Percentiles rank a stretch among this genome's conserved stretches.
Evolutionary conservation across 352 stramenopile genomes (phyloP).

Genomic region (Phytophthora fragariaefolia): DNA sequence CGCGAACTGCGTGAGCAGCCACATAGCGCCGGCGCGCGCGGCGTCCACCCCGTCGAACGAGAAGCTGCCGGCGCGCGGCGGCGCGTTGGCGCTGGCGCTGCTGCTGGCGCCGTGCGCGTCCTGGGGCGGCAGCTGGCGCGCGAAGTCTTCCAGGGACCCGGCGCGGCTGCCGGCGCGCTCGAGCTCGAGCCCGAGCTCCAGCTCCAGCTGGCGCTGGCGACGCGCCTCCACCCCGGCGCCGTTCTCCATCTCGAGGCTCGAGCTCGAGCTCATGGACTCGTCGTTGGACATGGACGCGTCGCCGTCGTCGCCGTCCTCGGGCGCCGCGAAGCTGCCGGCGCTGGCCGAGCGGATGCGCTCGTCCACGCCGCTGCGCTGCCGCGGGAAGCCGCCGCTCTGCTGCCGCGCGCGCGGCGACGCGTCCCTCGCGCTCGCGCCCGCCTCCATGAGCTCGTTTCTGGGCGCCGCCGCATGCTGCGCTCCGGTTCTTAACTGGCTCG

Average conservation of each 20-base stretch:
- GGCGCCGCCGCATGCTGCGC: no score
- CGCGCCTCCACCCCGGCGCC: constrained; percentile 1
- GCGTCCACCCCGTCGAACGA: constrained; percentile 37
- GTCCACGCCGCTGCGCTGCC: constrained; percentile 17
- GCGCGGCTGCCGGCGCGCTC: constrained; percentile 2
- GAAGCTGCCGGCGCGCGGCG: constrained; percentile 22
- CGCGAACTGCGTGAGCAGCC: constrained; percentile 57
- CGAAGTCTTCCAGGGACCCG: constrained; percentile 41
- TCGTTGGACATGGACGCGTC: constrained; percentile 68
- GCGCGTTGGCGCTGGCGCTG: not conserved
- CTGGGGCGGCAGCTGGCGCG: constrained; percentile 38
- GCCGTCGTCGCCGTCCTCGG: constrained; percentile 30
- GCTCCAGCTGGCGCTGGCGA: constrained; percentile 8
- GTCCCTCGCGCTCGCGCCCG: constrained; percentile 14
- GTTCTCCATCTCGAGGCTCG: constrained; percentile 48
- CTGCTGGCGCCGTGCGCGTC: not conserved
- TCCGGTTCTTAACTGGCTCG: no score
- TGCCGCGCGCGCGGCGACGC: constrained; percentile 12
- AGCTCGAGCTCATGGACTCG: constrained; percentile 64
- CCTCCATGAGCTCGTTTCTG: constrained; percentile 8
- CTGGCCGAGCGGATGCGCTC: constrained; percentile 40
- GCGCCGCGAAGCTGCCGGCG: constrained; percentile 19
- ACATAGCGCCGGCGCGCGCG: constrained; percentile 32
- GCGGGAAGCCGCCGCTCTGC: constrained; percentile 14
- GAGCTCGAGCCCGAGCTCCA: constrained; percentile 7